These are phyloP conservation scores for Arabis alpina DNA, from an alignment of 345 rosid genomes.

Conservation along the genomic window DNA sequence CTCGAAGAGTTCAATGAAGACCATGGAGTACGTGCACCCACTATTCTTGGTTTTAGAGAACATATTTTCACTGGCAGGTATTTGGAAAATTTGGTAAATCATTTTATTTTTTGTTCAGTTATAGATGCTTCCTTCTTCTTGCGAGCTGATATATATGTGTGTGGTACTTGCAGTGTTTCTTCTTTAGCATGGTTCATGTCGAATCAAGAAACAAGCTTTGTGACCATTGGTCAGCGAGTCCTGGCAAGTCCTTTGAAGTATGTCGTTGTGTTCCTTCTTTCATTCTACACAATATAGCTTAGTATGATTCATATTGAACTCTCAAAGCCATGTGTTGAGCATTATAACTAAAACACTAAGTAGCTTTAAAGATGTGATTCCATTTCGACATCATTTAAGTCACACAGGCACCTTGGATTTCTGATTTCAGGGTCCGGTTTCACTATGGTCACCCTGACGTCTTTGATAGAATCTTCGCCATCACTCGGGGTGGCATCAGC, in stretches of 20 bases:
- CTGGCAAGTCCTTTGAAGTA: constrained; percentile 97
- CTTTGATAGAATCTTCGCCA: constrained; percentile 91
- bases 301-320: constrained; percentile 4
- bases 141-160: constrained; percentile 23
- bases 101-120: neutral
- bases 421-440: constrained; percentile 77
- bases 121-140: constrained; percentile 2
- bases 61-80: constrained; percentile 99
- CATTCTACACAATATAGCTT: neutral
- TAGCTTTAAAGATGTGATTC: constrained; percentile 16
- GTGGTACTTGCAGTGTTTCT: constrained; percentile 72
- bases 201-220: constrained; percentile 96
- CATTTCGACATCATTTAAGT: constrained; percentile 3
- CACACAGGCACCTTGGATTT: constrained; percentile 14
- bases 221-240: constrained; percentile 96
- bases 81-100: constrained; percentile 8
- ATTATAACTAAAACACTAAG: neutral
- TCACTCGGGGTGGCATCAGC: constrained; percentile 97
- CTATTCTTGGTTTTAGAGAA: constrained; percentile 95
- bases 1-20: constrained; percentile 95
- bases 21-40: constrained; percentile 92
- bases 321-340: constrained; percentile 2
- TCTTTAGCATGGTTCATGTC: constrained; percentile 99
- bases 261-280: constrained; percentile 32
- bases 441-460: constrained; percentile 99